A percentile compares a stretch with the other conserved stretches of the same genome.
Conservation (phyloP, 73 alveolate species). For the Paramecium tetraurelia region DNA sequence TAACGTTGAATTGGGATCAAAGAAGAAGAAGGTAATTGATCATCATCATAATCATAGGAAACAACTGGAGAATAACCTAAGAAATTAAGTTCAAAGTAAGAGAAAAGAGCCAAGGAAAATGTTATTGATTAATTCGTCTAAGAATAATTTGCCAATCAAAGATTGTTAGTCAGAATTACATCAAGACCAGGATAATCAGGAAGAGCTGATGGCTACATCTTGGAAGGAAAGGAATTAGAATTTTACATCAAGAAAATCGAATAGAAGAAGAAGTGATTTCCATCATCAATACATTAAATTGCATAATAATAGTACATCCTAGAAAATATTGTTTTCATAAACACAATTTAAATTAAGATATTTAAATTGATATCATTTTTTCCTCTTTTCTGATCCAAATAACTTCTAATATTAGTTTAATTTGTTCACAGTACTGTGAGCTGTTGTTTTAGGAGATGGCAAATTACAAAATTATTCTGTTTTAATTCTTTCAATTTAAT, state of each 20-base stretch:
- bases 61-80: constrained; percentile 63
- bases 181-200: constrained; percentile 99
- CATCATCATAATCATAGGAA: neutral
- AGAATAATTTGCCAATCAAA: constrained; percentile 85
- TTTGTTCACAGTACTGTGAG: neutral
- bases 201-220: constrained; percentile 97
- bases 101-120: constrained; percentile 69
- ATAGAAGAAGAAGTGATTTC: constrained; percentile 53
- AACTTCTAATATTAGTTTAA: neutral
- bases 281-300: neutral
- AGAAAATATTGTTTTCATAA: neutral
- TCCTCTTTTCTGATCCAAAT: constrained; percentile 43
- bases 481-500: neutral
- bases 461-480: constrained; percentile 15
- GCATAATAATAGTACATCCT: neutral
- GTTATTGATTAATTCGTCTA: constrained; percentile 73
- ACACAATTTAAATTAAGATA: neutral
- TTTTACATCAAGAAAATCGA: constrained; percentile 89
- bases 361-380: constrained; percentile 4
- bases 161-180: constrained; percentile 94
- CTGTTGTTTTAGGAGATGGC: constrained; percentile 40
- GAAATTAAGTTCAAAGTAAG: constrained; percentile 73
- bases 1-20: constrained; percentile 81
- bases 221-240: constrained; percentile 97
- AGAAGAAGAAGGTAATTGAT: constrained; percentile 63